Base-by-base conservation (phyloP, 768 basidiomycete genomes). In the Xerocomus spinulosus region DNA sequence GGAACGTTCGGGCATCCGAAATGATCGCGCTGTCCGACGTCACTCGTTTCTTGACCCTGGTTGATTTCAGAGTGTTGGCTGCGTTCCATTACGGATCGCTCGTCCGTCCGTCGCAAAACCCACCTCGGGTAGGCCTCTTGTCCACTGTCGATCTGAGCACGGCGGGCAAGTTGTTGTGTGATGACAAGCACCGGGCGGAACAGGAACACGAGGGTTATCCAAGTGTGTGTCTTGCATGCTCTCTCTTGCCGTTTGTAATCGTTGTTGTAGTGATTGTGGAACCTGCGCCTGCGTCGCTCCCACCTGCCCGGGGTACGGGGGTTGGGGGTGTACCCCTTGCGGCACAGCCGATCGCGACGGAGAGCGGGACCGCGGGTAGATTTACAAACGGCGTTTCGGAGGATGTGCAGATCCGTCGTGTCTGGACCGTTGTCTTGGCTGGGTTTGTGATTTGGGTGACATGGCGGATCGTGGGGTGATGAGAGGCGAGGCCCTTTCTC, bases 21-120 rank as follows among this genome's bases (percentile, higher is more conserved):
- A 45, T 43, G 44, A 47, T 30, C 7, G 13, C 18, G 12, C 23
- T 10, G 33, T 28, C 32, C 23, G 25, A 34, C 21, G 40, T 41
- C 28, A 20, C 56, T 52, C n/a, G 44, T 47, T 23, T 7, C 26
- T 25, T n/a, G 14, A 23, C 13, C 14, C 6, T 24, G 4, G 24
- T 15, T 33, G 21, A 42, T 49, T 34, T n/a, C 53, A 87, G 87
- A 13, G 83, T 81, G 7, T 57, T 88, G 15, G 74, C 80, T 10
- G 68, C 85, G 18, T 89, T 80, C 60, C 77, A 88, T 62, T 88
- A 79, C 59, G 87, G 87, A 7, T 85, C 88, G 55, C 60, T 87
- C 33, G 77, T 76, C 0, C 74, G 81, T 49, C 87, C 87, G 1
- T 84, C 83, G 1, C 67, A 67, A 49, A 84, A 88, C 58, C 77